A percentile compares a stretch with the other conserved stretches of the same genome.
Conservation (phyloP, 345 rosid species). For the Brassica cretica region DNA sequence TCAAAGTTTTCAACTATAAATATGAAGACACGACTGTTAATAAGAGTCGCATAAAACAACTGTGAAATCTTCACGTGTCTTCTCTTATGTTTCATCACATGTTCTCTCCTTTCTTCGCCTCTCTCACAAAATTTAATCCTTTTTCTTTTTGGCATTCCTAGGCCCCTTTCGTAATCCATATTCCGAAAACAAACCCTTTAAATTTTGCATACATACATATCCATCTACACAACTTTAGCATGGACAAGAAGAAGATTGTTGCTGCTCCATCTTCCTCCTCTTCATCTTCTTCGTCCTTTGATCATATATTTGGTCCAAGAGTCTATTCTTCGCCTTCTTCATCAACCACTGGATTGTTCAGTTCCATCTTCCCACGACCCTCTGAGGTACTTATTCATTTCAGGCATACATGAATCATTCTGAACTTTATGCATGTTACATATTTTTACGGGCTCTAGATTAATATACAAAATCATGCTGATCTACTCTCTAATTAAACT, state of each 20-base stretch:
- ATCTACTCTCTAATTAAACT: neutral
- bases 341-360: slow-evolving; percentile 34
- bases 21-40: slow-evolving; percentile 28
- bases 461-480: neutral
- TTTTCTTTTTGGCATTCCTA: slow-evolving; percentile 32
- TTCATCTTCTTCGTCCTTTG: slow-evolving; percentile 19
- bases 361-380: slow-evolving; percentile 42
- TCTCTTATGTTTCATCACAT: slow-evolving; percentile 36
- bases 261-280: slow-evolving; percentile 25
- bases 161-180: slow-evolving; percentile 11
- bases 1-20: slow-evolving; percentile 38
- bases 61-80: slow-evolving; percentile 39
- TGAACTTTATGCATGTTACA: slow-evolving; percentile 11
- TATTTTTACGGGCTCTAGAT: neutral
- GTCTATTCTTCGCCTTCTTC: slow-evolving; percentile 34
- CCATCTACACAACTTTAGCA: slow-evolving; percentile 20
- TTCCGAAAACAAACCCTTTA: neutral
- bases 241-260: slow-evolving; percentile 38
- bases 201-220: neutral
- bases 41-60: slow-evolving; percentile 27
- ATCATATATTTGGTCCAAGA: slow-evolving; percentile 42
- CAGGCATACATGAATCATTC: slow-evolving; percentile 8
- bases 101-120: slow-evolving; percentile 27
- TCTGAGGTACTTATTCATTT: slow-evolving; percentile 25
- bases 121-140: slow-evolving; percentile 29